Base-by-base conservation (phyloP, 768 basidiomycete genomes). In the Rossbeevera mucosa region DNA sequence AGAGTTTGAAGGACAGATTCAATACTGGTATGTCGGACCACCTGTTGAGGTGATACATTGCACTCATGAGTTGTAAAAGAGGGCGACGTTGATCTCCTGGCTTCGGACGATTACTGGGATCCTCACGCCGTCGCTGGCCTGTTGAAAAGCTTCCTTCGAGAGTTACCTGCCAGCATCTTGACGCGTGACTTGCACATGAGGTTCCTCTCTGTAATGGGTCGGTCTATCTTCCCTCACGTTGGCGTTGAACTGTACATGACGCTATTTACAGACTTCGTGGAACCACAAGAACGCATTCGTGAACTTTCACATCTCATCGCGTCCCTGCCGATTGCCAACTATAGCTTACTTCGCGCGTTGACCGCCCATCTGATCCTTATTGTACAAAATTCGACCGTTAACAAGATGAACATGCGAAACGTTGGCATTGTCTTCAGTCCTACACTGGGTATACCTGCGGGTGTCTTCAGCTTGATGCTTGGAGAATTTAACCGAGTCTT, bases 381-480 rank as follows among this genome's bases (percentile, higher is more conserved):
- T 61, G 93, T 98, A 42, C 87, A 92, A 69, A 94, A 98, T 65
- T 82, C 93, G 16, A 62, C 78, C 40, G 73, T 88, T 53, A 96
- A 96, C 82, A 98, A 94, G 76, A 99, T 99, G 96, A 94, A 89
- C 38, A 86, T 98, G 82, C 85, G 95, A 43, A 99, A 99, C 67
- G 92, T 99, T 24, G 94, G 95, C 16, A 98, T 99, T 54, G 95
- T 98, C 21, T 97, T 98, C 73, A 94, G 93, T 58, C 96, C 96
- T 2, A 98, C 96, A 0, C 76, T 99, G 12, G 94, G 93, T 41
- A 96, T 99, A 60, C 95, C 95, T n/a, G 95, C 95, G 3, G 92
- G 92, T 7, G 90, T 97, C 40, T 94, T 98, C 71, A 93, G 91
- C 64, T 73, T 96, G 57, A 91, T 98, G 85, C 80, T 98, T 26